Evolutionary conservation across 495 filamentous ascomycete species (phyloP).

Genomic region (Daldinia vernicosa): DNA sequence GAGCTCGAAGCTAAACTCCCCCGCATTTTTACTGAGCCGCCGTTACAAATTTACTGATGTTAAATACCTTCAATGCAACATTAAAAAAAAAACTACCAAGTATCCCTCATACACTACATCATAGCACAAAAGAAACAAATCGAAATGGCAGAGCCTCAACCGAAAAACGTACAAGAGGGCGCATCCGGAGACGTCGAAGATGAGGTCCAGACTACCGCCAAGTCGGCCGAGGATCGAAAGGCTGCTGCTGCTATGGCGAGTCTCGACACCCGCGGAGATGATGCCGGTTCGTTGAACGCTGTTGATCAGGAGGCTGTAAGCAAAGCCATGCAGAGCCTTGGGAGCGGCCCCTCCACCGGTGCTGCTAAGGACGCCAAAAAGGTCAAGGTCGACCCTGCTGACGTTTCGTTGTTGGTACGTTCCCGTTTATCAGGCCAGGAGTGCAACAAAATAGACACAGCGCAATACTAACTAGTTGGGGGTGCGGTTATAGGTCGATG

Average conservation of each 20-base stretch:
- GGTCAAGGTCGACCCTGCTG: slow-evolving; percentile 59
- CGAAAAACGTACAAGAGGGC: slow-evolving; percentile 64
- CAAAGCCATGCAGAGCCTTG: slow-evolving; percentile 80
- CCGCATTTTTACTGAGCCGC: background rate
- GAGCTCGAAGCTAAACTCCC: no score
- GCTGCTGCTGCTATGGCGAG: slow-evolving; percentile 84
- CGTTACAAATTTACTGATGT: background rate
- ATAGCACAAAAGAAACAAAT: slow-evolving; percentile 1
- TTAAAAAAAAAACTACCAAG: background rate
- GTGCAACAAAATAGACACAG: background rate
- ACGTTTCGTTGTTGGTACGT: slow-evolving; percentile 55
- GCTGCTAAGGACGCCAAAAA: slow-evolving; percentile 56
- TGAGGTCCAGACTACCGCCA: slow-evolving; percentile 68
- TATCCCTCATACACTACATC: background rate
- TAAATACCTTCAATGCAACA: no score
- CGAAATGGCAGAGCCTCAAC: slow-evolving; percentile 69
- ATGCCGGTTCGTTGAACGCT: slow-evolving; percentile 60
- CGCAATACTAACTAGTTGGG: slow-evolving; percentile 11
- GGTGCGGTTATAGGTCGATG: slow-evolving; percentile 66
- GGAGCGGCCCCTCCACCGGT: slow-evolving; percentile 28
- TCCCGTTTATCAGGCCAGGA: background rate
- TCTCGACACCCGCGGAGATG: slow-evolving; percentile 71
- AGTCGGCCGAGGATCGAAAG: slow-evolving; percentile 86
- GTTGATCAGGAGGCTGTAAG: slow-evolving; percentile 84
- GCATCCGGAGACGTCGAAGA: slow-evolving; percentile 68